These are phyloP conservation scores for Trichosanthes cucumerina DNA, from an alignment of 306 rosid species.

Conservation along the genomic window DNA sequence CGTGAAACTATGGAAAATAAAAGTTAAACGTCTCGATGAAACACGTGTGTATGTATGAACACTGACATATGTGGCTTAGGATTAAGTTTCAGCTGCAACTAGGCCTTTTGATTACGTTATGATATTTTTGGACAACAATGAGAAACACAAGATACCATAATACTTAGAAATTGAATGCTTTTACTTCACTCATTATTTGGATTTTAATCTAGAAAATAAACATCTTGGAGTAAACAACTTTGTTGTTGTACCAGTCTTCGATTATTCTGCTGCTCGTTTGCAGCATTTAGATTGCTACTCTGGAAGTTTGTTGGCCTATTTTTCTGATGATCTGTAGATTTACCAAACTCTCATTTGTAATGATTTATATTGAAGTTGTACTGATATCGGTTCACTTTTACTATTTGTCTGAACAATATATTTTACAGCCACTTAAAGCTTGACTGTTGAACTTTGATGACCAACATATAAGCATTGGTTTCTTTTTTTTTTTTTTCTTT, in stretches of 20 bases:
- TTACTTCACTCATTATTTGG: neutral
- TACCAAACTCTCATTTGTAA: neutral
- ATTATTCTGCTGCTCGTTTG: neutral
- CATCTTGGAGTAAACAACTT: neutral
- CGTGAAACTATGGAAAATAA: too few relatives aligned
- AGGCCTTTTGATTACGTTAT: neutral
- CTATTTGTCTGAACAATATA: neutral
- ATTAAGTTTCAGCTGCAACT: neutral
- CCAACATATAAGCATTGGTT: neutral
- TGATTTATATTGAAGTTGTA: neutral
- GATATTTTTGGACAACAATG: neutral
- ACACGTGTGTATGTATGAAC: neutral
- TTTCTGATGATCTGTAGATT: neutral
- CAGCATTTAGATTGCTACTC: neutral
- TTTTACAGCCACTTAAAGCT: neutral
- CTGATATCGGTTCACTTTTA: neutral
- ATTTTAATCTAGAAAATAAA: neutral
- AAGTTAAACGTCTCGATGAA: neutral
- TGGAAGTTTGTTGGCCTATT: neutral
- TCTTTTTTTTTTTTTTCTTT: neutral
- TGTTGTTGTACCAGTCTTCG: neutral
- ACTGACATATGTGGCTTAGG: neutral
- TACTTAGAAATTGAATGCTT: neutral
- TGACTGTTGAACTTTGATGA: neutral
- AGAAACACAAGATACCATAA: neutral